Evolutionary conservation across 257 asterid genomes (phyloP).

Genomic region (Penstemon newberryi): DNA sequence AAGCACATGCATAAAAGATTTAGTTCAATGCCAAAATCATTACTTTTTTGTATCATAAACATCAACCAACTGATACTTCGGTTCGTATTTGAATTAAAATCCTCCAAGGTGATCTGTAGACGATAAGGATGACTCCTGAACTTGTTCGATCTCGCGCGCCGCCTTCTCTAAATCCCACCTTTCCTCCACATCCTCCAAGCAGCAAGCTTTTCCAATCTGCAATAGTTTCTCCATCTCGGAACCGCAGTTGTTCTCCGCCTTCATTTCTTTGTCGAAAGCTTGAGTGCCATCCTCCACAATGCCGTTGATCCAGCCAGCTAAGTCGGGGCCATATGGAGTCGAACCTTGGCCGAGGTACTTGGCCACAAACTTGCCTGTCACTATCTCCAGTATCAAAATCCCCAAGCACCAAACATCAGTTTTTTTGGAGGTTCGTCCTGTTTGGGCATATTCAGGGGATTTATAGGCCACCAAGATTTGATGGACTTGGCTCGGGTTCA

Average conservation of each 20-base stretch:
- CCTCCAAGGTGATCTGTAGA: not conserved
- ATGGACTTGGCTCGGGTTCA: constrained; percentile 59
- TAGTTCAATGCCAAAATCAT: not conserved
- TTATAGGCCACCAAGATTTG: constrained; percentile 67
- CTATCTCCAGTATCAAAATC: constrained; percentile 58
- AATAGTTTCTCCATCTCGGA: constrained; percentile 49
- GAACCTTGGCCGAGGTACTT: constrained; percentile 48
- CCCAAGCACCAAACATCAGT: constrained; percentile 91
- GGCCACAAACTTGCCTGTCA: constrained; percentile 54
- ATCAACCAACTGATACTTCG: not conserved
- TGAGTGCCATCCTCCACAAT: constrained; percentile 27
- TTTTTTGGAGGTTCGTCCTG: constrained; percentile 51
- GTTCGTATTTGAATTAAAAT: not conserved
- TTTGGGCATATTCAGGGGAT: constrained; percentile 61
- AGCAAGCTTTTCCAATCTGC: constrained; percentile 61
- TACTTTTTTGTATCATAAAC: not conserved
- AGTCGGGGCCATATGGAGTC: constrained; percentile 31
- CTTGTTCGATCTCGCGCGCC: constrained; percentile 43
- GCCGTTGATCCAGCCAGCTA: constrained; percentile 51
- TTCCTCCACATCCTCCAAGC: constrained; percentile 56
- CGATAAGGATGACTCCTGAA: constrained; percentile 33
- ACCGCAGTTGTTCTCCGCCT: constrained; percentile 12
- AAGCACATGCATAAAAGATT: not conserved
- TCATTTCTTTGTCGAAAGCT: constrained; percentile 56
- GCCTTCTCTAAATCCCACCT: constrained; percentile 74